phyloP scores from a whole-genome alignment of 495 filamentous ascomycete genomes.

The Parachaetomium inaequale region DNA sequence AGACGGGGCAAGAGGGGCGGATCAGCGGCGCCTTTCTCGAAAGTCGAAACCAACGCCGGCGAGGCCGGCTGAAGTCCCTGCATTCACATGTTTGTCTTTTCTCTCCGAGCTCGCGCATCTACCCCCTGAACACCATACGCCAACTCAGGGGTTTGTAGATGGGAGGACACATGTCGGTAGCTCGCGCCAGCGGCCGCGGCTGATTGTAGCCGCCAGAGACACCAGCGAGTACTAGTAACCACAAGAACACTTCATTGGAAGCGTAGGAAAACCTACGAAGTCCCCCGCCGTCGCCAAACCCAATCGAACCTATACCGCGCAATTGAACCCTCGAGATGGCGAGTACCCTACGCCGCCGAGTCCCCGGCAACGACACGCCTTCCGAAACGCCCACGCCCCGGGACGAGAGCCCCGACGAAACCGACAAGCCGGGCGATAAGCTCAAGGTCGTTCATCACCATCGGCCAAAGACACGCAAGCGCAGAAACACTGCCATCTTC shows the following conservation, averaged over 20 bases:
- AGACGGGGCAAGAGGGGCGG: not conserved
- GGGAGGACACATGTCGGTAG: not conserved
- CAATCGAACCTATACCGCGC: not conserved
- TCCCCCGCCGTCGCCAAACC: not conserved
- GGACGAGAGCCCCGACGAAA: constrained; percentile 44
- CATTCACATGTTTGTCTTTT: not conserved
- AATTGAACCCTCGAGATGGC: constrained; percentile 29
- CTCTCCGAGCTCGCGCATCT: not conserved
- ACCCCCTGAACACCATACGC: not conserved
- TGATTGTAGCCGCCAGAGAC: not conserved
- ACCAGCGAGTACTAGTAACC: too few relatives aligned
- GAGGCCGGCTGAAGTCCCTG: not conserved
- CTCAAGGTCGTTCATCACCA: constrained; percentile 43
- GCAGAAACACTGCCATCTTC: constrained; percentile 76
- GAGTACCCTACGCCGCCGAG: constrained; percentile 50
- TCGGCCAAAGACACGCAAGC: constrained; percentile 54
- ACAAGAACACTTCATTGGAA: too few relatives aligned
- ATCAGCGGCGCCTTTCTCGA: not conserved
- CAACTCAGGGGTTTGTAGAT: not conserved
- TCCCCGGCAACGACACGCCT: constrained; percentile 30
- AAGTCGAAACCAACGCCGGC: not conserved
- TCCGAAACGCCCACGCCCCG: constrained; percentile 36
- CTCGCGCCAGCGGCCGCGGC: not conserved
- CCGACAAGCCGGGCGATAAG: constrained; percentile 40
- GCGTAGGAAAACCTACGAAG: too few relatives aligned